Evolutionary conservation across 2,329 filamentous ascomycete species (phyloP), one percentile per base, ranked within the genome.

Genomic region (Pezicula radicicola): DNA sequence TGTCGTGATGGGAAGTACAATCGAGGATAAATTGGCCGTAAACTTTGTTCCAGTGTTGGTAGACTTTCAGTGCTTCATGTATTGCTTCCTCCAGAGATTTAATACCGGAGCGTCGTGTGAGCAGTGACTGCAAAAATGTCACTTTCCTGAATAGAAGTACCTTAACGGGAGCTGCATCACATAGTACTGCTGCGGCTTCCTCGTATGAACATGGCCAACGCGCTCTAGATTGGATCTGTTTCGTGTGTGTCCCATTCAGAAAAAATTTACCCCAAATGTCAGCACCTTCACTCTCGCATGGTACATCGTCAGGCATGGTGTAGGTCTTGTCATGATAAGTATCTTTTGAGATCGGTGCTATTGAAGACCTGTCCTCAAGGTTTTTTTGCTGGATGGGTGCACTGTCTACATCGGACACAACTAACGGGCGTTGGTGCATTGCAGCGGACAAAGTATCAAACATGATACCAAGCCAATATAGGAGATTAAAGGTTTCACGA

Each of bases 391-490:
- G 43, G 3, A 16, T 27, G n/a, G 54, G 37, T 49, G 74, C 68
- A 49, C 72, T 75, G 49, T 77, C 74, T 55, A 75, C 73, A 52
- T 76, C 72, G 2, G 69, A 71, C 5, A 76, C 68, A 1, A 75
- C 70, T 0, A 74, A 60, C 3, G 74, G 71, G 1, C 73, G 71
- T 46, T 73, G 68, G 47, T 76, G 72, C 70, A 83, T 79, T 1
- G 78, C 77, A 0, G 80, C 73, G 0, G 76, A 80, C 8, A 82
- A 64, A 0, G 79, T 83, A 58, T 83, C 80, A 45, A 81, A 78
- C 79, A 83, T 83, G 43, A 82, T 69, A 0, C 75, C 77, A 15
- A 84, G 67, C 80, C 80, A 84, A 59, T 78, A 83, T 2, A 83
- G 60, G 10, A 83, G 65, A 12, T 77, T 72, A 25, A 83, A 69